These are phyloP conservation scores for Aspergillus nanangensis DNA, from an alignment of 495 filamentous ascomycete species.

Conservation along the genomic window DNA sequence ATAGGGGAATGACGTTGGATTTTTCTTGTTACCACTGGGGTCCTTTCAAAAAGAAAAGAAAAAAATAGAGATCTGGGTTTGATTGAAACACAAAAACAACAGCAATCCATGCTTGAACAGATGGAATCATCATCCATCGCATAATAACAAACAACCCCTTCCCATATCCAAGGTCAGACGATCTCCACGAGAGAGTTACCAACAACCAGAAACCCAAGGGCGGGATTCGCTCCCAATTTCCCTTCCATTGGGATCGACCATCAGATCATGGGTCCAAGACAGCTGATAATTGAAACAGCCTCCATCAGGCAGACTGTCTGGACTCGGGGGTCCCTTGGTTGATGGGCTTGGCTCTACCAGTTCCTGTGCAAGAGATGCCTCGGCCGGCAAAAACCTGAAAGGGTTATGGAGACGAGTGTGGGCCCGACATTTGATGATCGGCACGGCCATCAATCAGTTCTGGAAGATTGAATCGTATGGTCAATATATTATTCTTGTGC, in stretches of 20 bases:
- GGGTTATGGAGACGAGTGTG: slow-evolving; percentile 17
- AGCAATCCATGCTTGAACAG: no score
- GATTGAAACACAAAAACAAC: no score
- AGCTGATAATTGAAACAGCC: slow-evolving; percentile 5
- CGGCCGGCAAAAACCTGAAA: slow-evolving; percentile 11
- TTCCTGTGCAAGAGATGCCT: slow-evolving; percentile 15
- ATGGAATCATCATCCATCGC: no score
- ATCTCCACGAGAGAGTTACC: slow-evolving; percentile 2
- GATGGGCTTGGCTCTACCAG: slow-evolving; percentile 6
- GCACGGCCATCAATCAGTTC: slow-evolving; percentile 5
- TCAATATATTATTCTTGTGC: no score
- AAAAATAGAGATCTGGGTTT: no score
- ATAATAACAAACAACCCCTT: no score
- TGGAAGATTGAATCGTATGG: not conserved
- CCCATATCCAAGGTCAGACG: slow-evolving; percentile 1
- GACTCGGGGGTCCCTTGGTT: slow-evolving; percentile 4
- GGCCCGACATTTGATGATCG: slow-evolving; percentile 12
- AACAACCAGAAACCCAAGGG: not conserved
- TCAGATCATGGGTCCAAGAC: slow-evolving; percentile 9
- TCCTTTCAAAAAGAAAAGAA: no score
- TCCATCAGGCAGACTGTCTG: not conserved
- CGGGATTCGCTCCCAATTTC: slow-evolving; percentile 9
- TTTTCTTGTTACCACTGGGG: no score
- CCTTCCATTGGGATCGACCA: slow-evolving; percentile 19
- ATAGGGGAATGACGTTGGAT: no score